Base-by-base conservation (phyloP, 2,329 filamentous ascomycete genomes). In the Proliferodiscus dingleyae region DNA sequence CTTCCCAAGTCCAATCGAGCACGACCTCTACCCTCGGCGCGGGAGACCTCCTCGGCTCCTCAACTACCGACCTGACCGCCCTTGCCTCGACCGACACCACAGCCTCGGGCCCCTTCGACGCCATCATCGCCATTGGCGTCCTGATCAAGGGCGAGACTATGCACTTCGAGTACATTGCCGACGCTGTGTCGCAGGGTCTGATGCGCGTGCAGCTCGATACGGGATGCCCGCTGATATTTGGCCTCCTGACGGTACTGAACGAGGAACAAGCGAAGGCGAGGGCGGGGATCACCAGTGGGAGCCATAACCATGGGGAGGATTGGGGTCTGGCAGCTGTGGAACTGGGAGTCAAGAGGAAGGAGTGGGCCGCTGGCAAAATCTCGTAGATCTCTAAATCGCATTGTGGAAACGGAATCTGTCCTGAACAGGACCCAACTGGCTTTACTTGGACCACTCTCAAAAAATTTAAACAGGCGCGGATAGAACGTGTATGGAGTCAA, bases 141-240 rank as follows among this genome's bases (percentile, higher is more conserved):
- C 80, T 98, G 50, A 96, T 98, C 72, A 98, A 98, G 74, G 93
- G 93, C 66, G 87, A 95, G 70, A 97, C 93, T 5, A 96, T 96
- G 89, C 93, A 98, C 71, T 98, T 98, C 63, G 93, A 98, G 71
- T 97, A 98, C 71, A 98, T 98, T 60, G 79, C 90, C 33, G 93
- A 97, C 54, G 81, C 88, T 32, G 89, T 94, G 5, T 89, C 83
- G 47, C 88, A 95, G 51, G 93, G 89, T 5, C 75, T 98, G 50
- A 98, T 98, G 93, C 83, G 88, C 54, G 83, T 97, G 48, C 89
- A 95, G 67, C 74, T 97, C 45, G 91, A 98, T 65, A 83, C 81
- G 8, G 87, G 88, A 36, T 80, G 95, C 41, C 93, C 93, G 24
- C 85, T 98, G 49, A 80, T 97, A 48, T 95, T 97, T 67, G 91